These are phyloP conservation scores for Ganoderma lucidum DNA, from an alignment of 1,284 basidiomycete species.

Conservation along the genomic window DNA sequence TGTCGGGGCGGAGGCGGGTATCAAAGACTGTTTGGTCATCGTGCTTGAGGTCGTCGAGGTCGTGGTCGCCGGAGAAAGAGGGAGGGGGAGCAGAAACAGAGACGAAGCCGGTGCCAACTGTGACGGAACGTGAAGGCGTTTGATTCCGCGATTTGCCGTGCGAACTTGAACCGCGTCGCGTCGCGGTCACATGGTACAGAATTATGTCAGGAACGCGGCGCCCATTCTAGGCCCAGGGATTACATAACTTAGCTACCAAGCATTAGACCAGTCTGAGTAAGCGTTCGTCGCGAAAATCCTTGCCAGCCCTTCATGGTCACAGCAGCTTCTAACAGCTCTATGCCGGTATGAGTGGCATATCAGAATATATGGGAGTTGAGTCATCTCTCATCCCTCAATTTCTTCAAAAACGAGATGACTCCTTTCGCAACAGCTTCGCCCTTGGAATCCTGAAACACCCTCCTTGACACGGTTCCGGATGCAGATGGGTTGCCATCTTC, in stretches of 20 bases:
- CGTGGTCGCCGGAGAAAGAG: slow-evolving; percentile 32
- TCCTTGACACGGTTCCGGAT: slow-evolving; percentile 25
- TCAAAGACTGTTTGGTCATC: slow-evolving; percentile 41
- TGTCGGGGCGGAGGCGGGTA: slow-evolving; percentile 55
- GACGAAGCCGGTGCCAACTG: slow-evolving; percentile 26
- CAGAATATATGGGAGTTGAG: not conserved
- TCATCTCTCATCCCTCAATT: slow-evolving; percentile 32
- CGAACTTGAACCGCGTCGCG: slow-evolving; percentile 37
- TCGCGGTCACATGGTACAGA: slow-evolving; percentile 35
- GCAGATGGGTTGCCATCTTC: slow-evolving; percentile 32
- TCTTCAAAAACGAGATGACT: slow-evolving; percentile 60
- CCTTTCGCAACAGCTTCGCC: slow-evolving; percentile 55
- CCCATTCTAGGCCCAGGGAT: slow-evolving; percentile 8
- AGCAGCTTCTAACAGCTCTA: not conserved
- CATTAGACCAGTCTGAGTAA: not conserved
- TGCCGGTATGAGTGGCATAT: not conserved
- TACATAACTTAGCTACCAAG: not conserved
- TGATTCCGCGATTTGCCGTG: slow-evolving; percentile 37
- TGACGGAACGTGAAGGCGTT: slow-evolving; percentile 36
- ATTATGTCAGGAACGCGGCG: slow-evolving; percentile 33
- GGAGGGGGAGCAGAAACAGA: slow-evolving; percentile 23
- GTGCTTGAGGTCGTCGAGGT: slow-evolving; percentile 38
- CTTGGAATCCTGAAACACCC: slow-evolving; percentile 43
- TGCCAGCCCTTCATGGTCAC: not conserved
- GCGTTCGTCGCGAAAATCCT: not conserved